phyloP scores from a whole-genome alignment of 2,329 filamentous ascomycete species.

The Rutstroemia sp. region DNA sequence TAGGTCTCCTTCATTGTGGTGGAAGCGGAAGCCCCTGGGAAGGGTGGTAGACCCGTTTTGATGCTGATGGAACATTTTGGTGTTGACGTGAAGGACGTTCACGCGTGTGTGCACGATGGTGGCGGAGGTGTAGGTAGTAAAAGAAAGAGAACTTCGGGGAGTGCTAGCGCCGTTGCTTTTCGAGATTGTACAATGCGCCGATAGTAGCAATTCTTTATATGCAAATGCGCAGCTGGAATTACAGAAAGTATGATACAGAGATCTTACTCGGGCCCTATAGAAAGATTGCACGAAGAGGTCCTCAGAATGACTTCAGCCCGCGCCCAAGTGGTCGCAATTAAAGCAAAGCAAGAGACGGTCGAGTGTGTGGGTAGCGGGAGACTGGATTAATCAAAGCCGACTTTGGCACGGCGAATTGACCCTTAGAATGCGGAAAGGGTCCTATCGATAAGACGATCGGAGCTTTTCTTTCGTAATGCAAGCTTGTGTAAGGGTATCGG shows the following conservation, averaged over 20 bases:
- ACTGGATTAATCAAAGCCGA: not conserved
- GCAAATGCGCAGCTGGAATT: constrained; percentile 8
- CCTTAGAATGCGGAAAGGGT: not conserved
- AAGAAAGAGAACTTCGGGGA: not conserved
- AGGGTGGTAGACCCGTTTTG: constrained; percentile 26
- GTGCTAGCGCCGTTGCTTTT: not conserved
- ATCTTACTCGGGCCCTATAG: not conserved
- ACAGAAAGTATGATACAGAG: constrained; percentile 10
- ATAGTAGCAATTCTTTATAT: constrained; percentile 3
- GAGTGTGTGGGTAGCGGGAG: not conserved
- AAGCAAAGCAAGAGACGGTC: not conserved
- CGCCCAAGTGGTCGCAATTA: not conserved
- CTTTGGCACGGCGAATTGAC: not conserved
- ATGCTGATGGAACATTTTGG: constrained; percentile 21
- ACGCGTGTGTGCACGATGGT: constrained; percentile 13
- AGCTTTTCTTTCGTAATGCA: not conserved
- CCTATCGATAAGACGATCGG: not conserved
- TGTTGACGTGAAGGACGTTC: not conserved
- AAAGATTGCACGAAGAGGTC: not conserved
- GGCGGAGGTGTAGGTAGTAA: not conserved
- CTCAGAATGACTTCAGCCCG: not conserved
- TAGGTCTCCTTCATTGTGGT: constrained; percentile 17
- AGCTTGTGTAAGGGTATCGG: not conserved
- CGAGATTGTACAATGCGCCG: constrained; percentile 9
- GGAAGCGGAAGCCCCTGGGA: constrained; percentile 27